phyloP scores from a whole-genome alignment of 2,329 filamentous ascomycete genomes.

The Botryotinia convoluta region DNA sequence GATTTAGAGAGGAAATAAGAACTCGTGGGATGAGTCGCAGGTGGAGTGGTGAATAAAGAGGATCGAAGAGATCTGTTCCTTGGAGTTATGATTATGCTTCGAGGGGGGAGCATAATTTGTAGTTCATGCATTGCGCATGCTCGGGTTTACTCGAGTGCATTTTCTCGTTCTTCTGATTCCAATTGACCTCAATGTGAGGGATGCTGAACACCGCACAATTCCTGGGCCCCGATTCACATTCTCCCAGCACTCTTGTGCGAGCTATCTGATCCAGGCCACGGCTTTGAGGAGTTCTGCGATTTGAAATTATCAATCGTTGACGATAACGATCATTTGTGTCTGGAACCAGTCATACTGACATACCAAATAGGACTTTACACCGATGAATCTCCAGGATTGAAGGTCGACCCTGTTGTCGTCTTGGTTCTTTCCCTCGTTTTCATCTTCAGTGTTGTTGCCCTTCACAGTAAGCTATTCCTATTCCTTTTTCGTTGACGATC shows the following conservation, averaged over 20 bases:
- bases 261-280: neutral
- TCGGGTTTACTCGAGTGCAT: neutral
- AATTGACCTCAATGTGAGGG: neutral
- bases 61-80: neutral
- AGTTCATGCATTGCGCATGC: neutral
- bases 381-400: slow-evolving; percentile 93
- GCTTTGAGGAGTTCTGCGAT: neutral
- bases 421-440: slow-evolving; percentile 95
- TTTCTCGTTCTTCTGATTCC: neutral
- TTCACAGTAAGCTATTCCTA: slow-evolving; percentile 72
- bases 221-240: neutral
- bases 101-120: neutral
- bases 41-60: neutral
- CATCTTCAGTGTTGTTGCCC: slow-evolving; percentile 96
- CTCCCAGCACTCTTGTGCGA: neutral
- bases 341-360: slow-evolving; percentile 20
- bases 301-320: neutral
- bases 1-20: neutral
- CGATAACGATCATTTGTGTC: neutral
- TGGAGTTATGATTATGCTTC: neutral
- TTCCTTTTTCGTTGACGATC: neutral
- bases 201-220: neutral
- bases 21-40: neutral
- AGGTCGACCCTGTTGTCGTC: slow-evolving; percentile 97
- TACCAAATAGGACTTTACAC: slow-evolving; percentile 76